These are phyloP conservation scores for Alternaria infectoria DNA, from an alignment of 2,329 filamentous ascomycete genomes.

Conservation along the genomic window DNA sequence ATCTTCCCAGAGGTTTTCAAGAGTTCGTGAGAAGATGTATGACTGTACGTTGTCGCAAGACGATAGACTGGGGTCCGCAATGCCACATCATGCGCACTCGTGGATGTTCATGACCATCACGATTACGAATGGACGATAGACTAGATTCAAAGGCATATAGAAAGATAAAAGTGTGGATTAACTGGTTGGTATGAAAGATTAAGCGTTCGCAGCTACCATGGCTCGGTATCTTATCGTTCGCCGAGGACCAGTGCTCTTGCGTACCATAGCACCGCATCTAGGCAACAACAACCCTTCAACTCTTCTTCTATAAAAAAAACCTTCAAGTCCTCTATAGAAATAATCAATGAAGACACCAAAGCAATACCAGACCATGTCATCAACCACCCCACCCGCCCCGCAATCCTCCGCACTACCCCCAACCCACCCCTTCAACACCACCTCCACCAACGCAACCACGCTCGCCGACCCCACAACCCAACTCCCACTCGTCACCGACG, in stretches of 20 bases:
- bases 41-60: too few species aligned
- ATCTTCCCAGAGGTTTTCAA: slow-evolving; percentile 90
- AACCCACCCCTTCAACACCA: slow-evolving; percentile 14
- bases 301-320: background rate
- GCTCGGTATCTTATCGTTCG: background rate
- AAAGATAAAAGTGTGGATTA: background rate
- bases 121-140: background rate
- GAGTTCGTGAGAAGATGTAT: slow-evolving; percentile 21
- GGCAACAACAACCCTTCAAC: background rate
- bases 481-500: slow-evolving; percentile 3
- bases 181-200: background rate
- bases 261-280: background rate
- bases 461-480: background rate
- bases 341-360: slow-evolving; percentile 28
- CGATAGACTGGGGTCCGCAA: background rate
- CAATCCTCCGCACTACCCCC: slow-evolving; percentile 39
- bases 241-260: background rate
- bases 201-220: background rate
- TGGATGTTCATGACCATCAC: background rate
- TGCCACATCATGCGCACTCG: background rate
- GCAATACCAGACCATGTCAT: slow-evolving; percentile 49
- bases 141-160: background rate
- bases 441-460: background rate
- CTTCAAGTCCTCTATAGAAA: background rate
- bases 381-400: slow-evolving; percentile 26